Evolutionary conservation across 2,329 filamentous ascomycete species (phyloP).

Genomic region (Xylariaceae sp.): DNA sequence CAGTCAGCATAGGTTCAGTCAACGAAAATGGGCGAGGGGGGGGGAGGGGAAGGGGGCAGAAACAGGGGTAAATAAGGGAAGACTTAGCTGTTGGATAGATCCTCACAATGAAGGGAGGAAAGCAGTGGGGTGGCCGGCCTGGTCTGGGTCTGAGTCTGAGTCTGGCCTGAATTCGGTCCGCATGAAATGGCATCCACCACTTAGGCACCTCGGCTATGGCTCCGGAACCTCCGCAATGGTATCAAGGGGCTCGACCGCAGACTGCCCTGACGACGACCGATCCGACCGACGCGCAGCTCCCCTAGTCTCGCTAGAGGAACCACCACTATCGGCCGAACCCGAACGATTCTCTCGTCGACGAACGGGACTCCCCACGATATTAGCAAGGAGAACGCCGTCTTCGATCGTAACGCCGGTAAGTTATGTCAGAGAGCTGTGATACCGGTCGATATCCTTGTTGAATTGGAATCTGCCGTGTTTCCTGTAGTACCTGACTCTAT

Average conservation of each 20-base stretch:
- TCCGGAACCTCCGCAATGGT: too few relatives aligned
- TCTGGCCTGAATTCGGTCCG: neutral
- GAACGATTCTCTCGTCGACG: conserved; percentile 2
- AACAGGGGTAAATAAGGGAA: too few relatives aligned
- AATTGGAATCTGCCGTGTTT: neutral
- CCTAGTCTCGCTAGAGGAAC: neutral
- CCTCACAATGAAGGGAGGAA: neutral
- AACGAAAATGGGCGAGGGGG: neutral
- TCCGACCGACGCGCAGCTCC: neutral
- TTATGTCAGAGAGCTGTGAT: neutral
- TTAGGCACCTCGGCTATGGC: too few relatives aligned
- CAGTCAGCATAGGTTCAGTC: neutral
- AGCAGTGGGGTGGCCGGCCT: neutral
- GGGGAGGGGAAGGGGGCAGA: neutral
- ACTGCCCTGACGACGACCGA: neutral
- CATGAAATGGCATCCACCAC: too few relatives aligned
- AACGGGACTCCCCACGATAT: neutral
- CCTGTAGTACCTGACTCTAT: neutral
- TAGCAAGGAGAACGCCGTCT: neutral
- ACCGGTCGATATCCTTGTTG: neutral
- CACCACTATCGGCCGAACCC: neutral
- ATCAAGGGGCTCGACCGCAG: neutral
- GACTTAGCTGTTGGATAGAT: neutral
- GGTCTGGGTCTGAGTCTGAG: neutral
- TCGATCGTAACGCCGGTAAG: neutral